Percentiles rank a stretch among this genome's conserved stretches.
These are phyloP conservation scores for Oryza punctata DNA, from an alignment of 176 grass and related monocot genomes.

Conservation along the genomic window DNA sequence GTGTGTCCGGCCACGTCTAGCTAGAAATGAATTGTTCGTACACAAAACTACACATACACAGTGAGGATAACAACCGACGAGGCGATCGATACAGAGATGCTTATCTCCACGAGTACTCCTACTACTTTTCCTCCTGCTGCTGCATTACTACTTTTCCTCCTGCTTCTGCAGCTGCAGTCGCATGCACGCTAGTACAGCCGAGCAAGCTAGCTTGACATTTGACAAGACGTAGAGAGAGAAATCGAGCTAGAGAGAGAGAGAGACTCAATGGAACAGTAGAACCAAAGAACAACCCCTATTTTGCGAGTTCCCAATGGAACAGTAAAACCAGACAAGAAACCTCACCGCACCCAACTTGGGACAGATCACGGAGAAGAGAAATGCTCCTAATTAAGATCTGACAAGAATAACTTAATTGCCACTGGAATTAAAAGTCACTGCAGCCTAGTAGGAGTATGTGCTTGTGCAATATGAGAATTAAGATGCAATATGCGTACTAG, in stretches of 20 bases:
- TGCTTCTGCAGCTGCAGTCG: not conserved
- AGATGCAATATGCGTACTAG: not conserved
- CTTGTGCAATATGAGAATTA: not conserved
- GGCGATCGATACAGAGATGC: constrained; percentile 15
- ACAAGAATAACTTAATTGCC: not conserved
- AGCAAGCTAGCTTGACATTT: not conserved
- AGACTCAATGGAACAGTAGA: not conserved
- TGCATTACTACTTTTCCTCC: not conserved
- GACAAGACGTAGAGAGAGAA: constrained; percentile 40
- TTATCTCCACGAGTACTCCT: not conserved
- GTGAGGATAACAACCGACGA: constrained; percentile 33
- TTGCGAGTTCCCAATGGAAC: constrained; percentile 37
- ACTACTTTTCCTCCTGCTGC: not conserved
- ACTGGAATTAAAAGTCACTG: not conserved
- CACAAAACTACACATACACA: not conserved
- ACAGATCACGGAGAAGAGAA: not conserved
- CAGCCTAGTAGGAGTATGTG: not conserved
- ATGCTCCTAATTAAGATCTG: constrained; percentile 12
- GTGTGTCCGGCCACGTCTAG: no score
- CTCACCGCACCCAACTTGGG: not conserved
- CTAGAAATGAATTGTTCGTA: not conserved
- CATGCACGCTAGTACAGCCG: constrained; percentile 8
- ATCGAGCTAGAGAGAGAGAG: not conserved
- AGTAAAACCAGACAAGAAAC: constrained; percentile 28
- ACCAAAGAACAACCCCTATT: not conserved